A percentile compares a stretch with the other conserved stretches of the same genome.
Evolutionary conservation across 495 filamentous ascomycete genomes (phyloP).

Genomic region (Friedmanniomyces simplex): DNA sequence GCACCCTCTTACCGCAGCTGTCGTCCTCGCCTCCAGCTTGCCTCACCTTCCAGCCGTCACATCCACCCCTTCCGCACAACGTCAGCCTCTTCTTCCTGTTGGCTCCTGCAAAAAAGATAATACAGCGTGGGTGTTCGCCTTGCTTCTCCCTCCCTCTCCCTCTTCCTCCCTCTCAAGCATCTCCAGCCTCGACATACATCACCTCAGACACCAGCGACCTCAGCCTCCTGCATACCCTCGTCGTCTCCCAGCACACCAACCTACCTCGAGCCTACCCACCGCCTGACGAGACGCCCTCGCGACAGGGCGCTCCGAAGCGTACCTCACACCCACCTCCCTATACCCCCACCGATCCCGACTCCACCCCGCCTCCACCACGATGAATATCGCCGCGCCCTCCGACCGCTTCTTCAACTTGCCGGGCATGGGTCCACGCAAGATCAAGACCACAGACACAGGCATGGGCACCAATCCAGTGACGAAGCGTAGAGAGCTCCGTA

Average conservation of each 20-base stretch:
- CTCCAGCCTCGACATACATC: neutral
- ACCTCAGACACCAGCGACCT: neutral
- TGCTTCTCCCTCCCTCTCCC: neutral
- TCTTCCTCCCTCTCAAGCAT: neutral
- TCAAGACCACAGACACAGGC: neutral
- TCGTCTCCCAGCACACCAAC: neutral
- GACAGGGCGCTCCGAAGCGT: neutral
- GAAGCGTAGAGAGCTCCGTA: slow-evolving; percentile 2
- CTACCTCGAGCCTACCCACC: neutral
- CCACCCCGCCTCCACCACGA: slow-evolving; percentile 1
- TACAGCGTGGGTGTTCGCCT: neutral
- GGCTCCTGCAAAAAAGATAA: slow-evolving; percentile 1
- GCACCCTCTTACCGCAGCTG: neutral
- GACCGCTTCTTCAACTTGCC: slow-evolving; percentile 20
- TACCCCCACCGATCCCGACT: neutral
- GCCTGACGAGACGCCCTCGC: neutral
- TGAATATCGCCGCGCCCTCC: slow-evolving; percentile 14
- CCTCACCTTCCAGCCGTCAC: neutral
- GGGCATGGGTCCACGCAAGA: slow-evolving; percentile 5
- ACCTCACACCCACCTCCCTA: neutral
- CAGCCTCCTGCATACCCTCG: neutral
- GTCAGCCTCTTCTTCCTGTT: neutral
- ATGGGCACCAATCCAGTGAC: neutral
- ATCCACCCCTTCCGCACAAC: neutral
- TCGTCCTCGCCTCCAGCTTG: neutral